Evolutionary conservation across 208 protist genomes (phyloP), one percentile per base, ranked within the genome.

Genomic region (Crithidia sp.): DNA sequence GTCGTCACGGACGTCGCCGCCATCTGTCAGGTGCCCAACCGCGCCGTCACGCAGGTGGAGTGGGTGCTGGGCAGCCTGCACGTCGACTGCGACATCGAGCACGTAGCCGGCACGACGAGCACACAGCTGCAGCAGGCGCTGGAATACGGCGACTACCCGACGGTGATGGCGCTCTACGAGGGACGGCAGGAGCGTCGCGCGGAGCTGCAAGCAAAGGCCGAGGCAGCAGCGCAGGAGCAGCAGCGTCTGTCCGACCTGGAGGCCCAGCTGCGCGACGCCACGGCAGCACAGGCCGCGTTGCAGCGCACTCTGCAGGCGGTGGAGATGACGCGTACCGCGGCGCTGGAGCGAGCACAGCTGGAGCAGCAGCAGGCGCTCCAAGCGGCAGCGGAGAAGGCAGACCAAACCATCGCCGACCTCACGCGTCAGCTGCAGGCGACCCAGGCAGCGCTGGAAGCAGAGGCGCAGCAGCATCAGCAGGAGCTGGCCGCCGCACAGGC

Each of bases 11-110:
- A 54, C 7, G 14, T 62, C 40, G 59, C 45, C 8, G 58, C 55
- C 52, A 70, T 78, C 56, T 85, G 79, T 45, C 50, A 67, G 14
- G 63, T 85, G 40, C 80, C 81, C n/a, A 79, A 73, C 50, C 58
- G 74, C 40, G 75, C 64, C 63, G 54, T 88, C 58, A 65, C 63
- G 40, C 39, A 74, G 52, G 67, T 91, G n/a, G 16, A 2, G 49
- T 64, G 73, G 49, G 58, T 59, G 39, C 37, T 79, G n/a, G 76
- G 70, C 63, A 77, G 73, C 19, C 71, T 87, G 49, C 77, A 84
- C 56, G 77, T 79, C 37, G 14, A 65, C 12, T 85, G 79, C 54
- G 66, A 73, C 54, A 75, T 88, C 12, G 43, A 64, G 64, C 86
- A 91, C 74, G 17, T 61, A 19, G 44, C 56, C 37, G 47, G 16